Evolutionary conservation across 106 monocot species (phyloP).

Genomic region (Dendrobium huoshanense): DNA sequence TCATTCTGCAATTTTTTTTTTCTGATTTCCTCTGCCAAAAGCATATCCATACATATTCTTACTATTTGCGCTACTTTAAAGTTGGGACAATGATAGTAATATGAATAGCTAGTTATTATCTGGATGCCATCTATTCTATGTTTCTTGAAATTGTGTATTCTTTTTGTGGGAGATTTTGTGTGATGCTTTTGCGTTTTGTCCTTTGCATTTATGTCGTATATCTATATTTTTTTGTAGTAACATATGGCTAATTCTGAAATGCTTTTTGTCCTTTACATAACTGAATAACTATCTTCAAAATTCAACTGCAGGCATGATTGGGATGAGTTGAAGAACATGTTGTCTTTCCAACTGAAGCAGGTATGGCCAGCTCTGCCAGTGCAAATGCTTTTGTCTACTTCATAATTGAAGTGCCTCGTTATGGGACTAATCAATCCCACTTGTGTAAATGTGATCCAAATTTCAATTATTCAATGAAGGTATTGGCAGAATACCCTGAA

Average conservation of each 20-base stretch:
- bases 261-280: neutral
- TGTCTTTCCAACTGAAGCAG: slow-evolving; percentile 86
- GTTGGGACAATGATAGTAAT: neutral
- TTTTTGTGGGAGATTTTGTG: neutral
- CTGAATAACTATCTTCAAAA: neutral
- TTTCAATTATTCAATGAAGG: slow-evolving; percentile 33
- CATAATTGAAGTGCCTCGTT: neutral
- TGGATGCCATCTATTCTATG: neutral
- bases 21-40: neutral
- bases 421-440: neutral
- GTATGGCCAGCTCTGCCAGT: slow-evolving; percentile 56
- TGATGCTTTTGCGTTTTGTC: neutral
- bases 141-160: neutral
- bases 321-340: slow-evolving; percentile 61
- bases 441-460: slow-evolving; percentile 2
- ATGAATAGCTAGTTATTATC: neutral
- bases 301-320: slow-evolving; percentile 77
- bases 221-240: neutral
- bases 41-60: neutral
- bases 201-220: neutral
- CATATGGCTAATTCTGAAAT: neutral
- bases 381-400: neutral
- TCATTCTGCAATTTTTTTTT: neutral
- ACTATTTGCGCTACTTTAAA: neutral
- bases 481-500: slow-evolving; percentile 84